Conservation (phyloP, 2,329 filamentous ascomycete species). For the Exophiala sideris region DNA sequence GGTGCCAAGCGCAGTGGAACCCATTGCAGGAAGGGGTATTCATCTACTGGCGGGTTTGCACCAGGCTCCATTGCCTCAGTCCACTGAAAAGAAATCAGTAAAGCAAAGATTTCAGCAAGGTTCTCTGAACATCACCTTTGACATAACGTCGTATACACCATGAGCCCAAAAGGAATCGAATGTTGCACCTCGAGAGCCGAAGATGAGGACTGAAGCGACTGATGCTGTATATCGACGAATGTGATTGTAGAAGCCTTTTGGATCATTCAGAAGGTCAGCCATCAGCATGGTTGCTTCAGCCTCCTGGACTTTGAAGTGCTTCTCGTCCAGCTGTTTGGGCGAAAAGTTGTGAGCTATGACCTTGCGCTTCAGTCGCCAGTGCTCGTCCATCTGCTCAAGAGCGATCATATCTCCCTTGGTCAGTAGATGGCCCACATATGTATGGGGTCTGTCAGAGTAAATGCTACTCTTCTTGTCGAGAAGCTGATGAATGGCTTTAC, state of each 20-base stretch:
- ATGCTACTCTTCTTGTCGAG: conserved; percentile 39
- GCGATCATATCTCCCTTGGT: not conserved
- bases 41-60: conserved; percentile 24
- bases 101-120: not conserved
- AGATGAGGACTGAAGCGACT: too few species aligned
- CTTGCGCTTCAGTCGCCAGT: not conserved
- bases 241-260: not conserved
- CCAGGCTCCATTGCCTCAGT: conserved; percentile 12
- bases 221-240: not conserved
- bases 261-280: not conserved
- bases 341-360: conserved; percentile 2
- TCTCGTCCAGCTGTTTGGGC: not conserved
- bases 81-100: not conserved
- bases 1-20: conserved; percentile 30
- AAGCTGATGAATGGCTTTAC: conserved; percentile 41
- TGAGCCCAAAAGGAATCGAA: too few species aligned
- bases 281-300: not conserved
- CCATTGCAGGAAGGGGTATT: conserved; percentile 20
- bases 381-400: not conserved
- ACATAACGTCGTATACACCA: not conserved
- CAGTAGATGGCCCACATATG: not conserved
- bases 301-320: not conserved
- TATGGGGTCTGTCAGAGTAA: conserved; percentile 33
- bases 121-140: too few species aligned
- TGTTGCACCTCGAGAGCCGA: too few species aligned